Base-by-base conservation (phyloP, 2,329 filamentous ascomycete genomes). In the Coniochaeta ligniaria region DNA sequence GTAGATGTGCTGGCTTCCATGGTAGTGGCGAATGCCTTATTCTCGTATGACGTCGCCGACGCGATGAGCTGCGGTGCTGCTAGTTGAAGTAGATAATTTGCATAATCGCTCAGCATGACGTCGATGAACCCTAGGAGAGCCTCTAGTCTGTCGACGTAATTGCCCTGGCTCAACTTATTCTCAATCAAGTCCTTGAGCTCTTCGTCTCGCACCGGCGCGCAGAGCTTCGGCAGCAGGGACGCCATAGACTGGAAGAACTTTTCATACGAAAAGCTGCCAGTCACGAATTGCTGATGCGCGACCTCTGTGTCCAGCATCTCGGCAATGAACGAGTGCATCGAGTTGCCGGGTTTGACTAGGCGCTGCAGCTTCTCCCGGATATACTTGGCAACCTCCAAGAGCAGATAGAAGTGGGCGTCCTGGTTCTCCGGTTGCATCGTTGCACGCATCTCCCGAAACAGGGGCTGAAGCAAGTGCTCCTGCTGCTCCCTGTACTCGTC, bases 191-290 rank as follows among this genome's bases (percentile, higher is more conserved):
- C 80, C 70, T 89, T 88, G 61, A 92, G 88, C 69, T 92, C 86
- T 4, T 84, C 84, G 68, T 95, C 91, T n/a, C 91, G 82, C 69
- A 91, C 87, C 0, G 91, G 91, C 0, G 91, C 91, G 67, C 91
- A 94, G 16, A 95, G 83, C 70, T 90, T 90, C 6, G 90, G 90
- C 57, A 95, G 78, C 55, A 95, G 81, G 1, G 84, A 83, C 1
- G 85, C 86, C 81, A 94, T 91, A 63, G 91, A 89, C 1, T 80
- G 77, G 70, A 94, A 94, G 74, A 94, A 93, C 61, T 86, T 88
- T 65, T 90, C 87, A 65, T 93, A 93, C 0, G 90, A 93, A 71
- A 94, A 94, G 57, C 84, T 85, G 16, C 90, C 90, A 60, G 86
- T 80, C 11, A 78, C 77, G 67, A 90, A 91, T 65, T 93, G 88